Evolutionary conservation across 306 rosid species (phyloP).

Genomic region (Prunus mume): DNA sequence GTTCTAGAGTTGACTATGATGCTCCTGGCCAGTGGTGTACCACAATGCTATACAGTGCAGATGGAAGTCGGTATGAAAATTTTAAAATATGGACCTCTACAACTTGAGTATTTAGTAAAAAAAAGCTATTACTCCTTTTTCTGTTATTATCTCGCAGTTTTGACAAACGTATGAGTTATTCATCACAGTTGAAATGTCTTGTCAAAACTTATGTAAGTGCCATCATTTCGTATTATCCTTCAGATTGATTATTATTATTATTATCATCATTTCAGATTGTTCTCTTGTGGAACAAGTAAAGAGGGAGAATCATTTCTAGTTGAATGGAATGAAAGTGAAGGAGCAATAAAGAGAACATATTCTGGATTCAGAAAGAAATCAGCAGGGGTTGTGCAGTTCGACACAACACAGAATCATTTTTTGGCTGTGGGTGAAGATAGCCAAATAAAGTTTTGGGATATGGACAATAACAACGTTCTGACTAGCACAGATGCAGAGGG

Average conservation of each 20-base stretch:
- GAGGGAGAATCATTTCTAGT: conserved; percentile 84
- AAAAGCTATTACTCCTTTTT: neutral
- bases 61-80: conserved; percentile 69
- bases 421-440: conserved; percentile 88
- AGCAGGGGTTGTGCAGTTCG: conserved; percentile 75
- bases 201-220: neutral
- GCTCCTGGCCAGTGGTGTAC: conserved; percentile 93
- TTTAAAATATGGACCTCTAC: neutral
- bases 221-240: neutral
- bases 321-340: conserved; percentile 92
- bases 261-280: conserved; percentile 41
- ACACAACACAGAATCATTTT: conserved; percentile 74
- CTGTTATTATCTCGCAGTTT: neutral
- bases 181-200: neutral
- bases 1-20: conserved; percentile 83
- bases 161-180: neutral
- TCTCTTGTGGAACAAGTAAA: conserved; percentile 93
- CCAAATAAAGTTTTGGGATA: conserved; percentile 88
- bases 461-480: conserved; percentile 54
- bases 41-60: conserved; percentile 77
- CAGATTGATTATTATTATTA: neutral
- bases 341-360: conserved; percentile 70
- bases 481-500: conserved; percentile 67
- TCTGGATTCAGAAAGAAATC: conserved; percentile 78
- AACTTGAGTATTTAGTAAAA: neutral